Base-by-base conservation (phyloP, 2,329 filamentous ascomycete genomes). In the Aspergillus pseudoglaucus region DNA sequence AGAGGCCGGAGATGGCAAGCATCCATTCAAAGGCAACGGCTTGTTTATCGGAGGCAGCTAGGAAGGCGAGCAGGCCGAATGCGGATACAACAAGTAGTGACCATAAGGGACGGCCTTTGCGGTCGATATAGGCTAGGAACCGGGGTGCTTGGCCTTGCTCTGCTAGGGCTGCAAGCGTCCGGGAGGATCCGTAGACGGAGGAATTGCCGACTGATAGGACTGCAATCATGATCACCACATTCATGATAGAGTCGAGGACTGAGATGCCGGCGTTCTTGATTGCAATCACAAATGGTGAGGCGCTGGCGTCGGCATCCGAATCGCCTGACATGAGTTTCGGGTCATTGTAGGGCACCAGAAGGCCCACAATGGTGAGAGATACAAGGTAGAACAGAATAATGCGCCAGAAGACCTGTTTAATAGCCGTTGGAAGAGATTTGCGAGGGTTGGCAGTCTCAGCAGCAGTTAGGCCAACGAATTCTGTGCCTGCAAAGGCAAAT, bases 391-490 rank as follows among this genome's bases (percentile, higher is more conserved):
- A 96, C 48, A 94, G 77, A 3, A 83, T 82, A 61, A 95, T 95
- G 60, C 90, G 85, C 90, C 90, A 96, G 68, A 95, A 95, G 18
- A 95, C 89, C 66, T 95, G 90, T 71, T 94, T 95, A 60, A 94
- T 83, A 10, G 90, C 90, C 0, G 83, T 89, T 0, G 90, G 90
- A 0, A 96, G 76, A 1, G 85, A 87, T 63, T 93, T 79, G 49
- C 73, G 69, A 30, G 80, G 79, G 53, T 82, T 79, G 18, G 68
- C 69, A 8, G 79, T 78, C 62, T 82, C 79, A 20, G 79, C 79
- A 30, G 79, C 79, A 18, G 79, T 77, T 39, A 83, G 67, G 60
- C 80, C 81, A 39, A 82, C 78, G 30, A 84, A 67, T 64, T 84
- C 81, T 20, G 80, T 83, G 54, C 81, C 81, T 40, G 76, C 74